Evolutionary conservation across 768 basidiomycete genomes (phyloP), one percentile per base, ranked within the genome.

Genomic region (Tephrocybe rancida): DNA sequence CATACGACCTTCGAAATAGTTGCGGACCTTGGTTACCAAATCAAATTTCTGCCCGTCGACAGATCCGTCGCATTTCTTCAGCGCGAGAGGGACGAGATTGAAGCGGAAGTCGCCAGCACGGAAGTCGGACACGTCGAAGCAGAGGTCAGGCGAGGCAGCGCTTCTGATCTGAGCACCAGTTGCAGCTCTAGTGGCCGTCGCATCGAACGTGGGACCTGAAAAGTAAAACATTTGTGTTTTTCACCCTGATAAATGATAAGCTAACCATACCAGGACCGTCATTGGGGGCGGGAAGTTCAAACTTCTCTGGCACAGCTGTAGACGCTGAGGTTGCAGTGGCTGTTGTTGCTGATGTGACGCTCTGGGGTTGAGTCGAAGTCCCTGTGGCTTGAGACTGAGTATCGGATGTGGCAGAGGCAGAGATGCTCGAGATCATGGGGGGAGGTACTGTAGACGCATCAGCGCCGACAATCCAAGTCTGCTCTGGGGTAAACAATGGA

Each of bases 31-130:
- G 11, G 68, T 68, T 44, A 72, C 61, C 21, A 72, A 58, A 53
- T 72, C 70, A 37, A 67, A 72, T 50, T 67, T 66, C 48, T 71
- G 70, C 5, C 64, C 68, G 5, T 61, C 67, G 3, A 63, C 55
- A 9, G 50, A 47, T 5, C 60, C 29, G 38, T 69, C 64, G 51
- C 70, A 70, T 16, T 49, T 48, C 56, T 64, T 63, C 37, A 67
- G 21, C 3, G 62, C 54, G 16, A 70, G 32, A 43, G 66, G 67
- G 32, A 72, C 66, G 42, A 72, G 64, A 58, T 72, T 70, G 55
- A 67, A 67, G 26, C 66, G 55, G 42, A 64, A 66, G 43, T 68
- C 67, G 18, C 65, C 67, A 49, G 65, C 62, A 19, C 62, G 58
- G 61, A 72, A 69, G 58, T 70, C 59, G 6, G 67, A 67, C 30